These are phyloP conservation scores for Ramalina intermedia DNA, from an alignment of 495 filamentous ascomycete species.

Conservation along the genomic window DNA sequence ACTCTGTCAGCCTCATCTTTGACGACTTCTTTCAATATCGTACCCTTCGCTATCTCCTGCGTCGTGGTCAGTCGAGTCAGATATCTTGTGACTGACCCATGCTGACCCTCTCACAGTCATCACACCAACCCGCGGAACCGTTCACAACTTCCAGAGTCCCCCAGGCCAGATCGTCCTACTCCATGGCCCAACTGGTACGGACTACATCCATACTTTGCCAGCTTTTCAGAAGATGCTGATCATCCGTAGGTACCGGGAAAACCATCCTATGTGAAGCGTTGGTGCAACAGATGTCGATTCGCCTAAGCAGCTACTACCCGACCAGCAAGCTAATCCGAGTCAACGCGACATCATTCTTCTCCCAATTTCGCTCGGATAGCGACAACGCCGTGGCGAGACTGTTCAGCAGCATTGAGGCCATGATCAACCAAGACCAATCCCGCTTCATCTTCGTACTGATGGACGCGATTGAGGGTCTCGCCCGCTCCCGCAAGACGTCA, in stretches of 20 bases:
- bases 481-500: constrained; percentile 17
- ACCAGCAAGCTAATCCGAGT: constrained; percentile 34
- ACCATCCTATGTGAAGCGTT: constrained; percentile 36
- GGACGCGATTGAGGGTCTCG: constrained; percentile 42
- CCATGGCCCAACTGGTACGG: constrained; percentile 34
- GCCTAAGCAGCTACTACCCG: constrained; percentile 29
- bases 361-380: constrained; percentile 40
- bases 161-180: constrained; percentile 29
- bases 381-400: constrained; percentile 35
- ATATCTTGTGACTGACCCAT: neutral
- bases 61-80: constrained; percentile 25
- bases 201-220: neutral
- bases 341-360: constrained; percentile 35
- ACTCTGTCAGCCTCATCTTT: constrained; percentile 27
- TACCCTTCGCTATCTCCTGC: constrained; percentile 29
- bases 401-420: constrained; percentile 32
- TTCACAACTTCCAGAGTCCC: constrained; percentile 16
- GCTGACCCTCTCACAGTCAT: too few species aligned
- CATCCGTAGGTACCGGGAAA: constrained; percentile 32
- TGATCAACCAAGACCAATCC: constrained; percentile 29
- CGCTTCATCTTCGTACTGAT: constrained; percentile 36
- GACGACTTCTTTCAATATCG: constrained; percentile 30
- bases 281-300: constrained; percentile 42
- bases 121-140: constrained; percentile 16
- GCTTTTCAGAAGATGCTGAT: neutral